Evolutionary conservation across 176 grass and related monocot species (phyloP), one percentile per base, ranked within the genome.

Genomic region (Carex cristatella): DNA sequence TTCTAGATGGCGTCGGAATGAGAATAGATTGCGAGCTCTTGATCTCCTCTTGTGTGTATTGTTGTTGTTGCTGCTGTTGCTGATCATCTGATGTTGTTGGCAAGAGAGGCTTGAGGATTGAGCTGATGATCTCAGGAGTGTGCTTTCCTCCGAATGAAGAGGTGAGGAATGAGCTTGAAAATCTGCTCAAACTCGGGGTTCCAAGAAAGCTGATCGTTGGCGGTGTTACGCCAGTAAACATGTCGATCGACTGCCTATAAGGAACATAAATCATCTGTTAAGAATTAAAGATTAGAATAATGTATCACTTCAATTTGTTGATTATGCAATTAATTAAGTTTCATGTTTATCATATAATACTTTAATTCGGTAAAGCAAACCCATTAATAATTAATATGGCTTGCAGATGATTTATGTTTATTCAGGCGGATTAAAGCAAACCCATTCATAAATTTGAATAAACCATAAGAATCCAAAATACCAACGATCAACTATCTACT

Each of bases 181-280:
- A 40, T 66, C 91, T 88, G 87, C 90, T 93, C 33, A 94, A 87
- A 6, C 87, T 97, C 10, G 95, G 88, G 7, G 92, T 92, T 15
- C 90, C 94, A 62, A 94, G 80, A 83, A 94, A 94, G 46, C 92
- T 88, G 32, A 94, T 89, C 16, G 79, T 92, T 35, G 94, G 94
- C 1, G 94, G 86, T 12, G 91, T 89, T 64, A 97, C 85, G 61
- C 88, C 90, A 46, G 87, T 91, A 33, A 90, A 87, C 67, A 93
- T 98, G 91, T 98, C 89, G 8, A 98, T 98, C 4, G 92, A 98
- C 81, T 98, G 92, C 91, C 95, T 98, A 90, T 80, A 10, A 68
- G 81, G 49, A 57, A 78, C 14, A 84, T 11, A 78, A 70, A 54
- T 65, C 28, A 63, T 77, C 51, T 63, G 49, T 62, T 51, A 60